These are phyloP conservation scores for Didymella segeticola DNA, from an alignment of 2,329 filamentous ascomycete genomes.

Conservation along the genomic window DNA sequence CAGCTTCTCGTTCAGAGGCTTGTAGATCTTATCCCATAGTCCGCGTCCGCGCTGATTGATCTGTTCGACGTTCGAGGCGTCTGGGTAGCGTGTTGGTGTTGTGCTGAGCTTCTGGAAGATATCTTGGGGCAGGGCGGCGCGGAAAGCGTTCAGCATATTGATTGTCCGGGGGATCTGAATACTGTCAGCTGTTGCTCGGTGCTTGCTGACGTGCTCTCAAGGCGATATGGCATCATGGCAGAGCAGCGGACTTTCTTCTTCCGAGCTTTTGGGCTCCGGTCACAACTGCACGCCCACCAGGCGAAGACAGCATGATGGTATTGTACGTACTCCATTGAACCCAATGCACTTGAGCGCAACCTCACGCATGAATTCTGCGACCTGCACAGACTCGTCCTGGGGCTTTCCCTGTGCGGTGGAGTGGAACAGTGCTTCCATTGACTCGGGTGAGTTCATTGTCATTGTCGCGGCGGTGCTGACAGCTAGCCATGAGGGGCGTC, in stretches of 20 bases:
- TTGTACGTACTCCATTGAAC: conserved; percentile 67
- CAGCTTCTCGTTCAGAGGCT: conserved; percentile 75
- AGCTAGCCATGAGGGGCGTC: conserved; percentile 47
- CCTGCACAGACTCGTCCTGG: conserved; percentile 51
- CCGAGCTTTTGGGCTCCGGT: too few species aligned
- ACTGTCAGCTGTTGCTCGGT: background rate
- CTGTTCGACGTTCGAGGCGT: conserved; percentile 58
- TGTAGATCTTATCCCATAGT: conserved; percentile 80
- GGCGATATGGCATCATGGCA: too few species aligned
- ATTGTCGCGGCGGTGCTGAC: conserved; percentile 74
- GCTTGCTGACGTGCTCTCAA: too few species aligned
- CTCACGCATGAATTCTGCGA: conserved; percentile 76
- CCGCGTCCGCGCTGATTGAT: conserved; percentile 65
- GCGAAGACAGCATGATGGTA: background rate
- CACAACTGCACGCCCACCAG: background rate
- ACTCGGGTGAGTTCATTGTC: conserved; percentile 84
- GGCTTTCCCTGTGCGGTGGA: conserved; percentile 36
- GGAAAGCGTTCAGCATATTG: conserved; percentile 79
- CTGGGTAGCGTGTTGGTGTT: conserved; percentile 59
- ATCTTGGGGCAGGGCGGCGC: conserved; percentile 64
- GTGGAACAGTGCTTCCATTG: conserved; percentile 68
- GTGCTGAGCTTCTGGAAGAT: conserved; percentile 63
- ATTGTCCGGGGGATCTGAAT: conserved; percentile 76
- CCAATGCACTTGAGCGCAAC: conserved; percentile 79
- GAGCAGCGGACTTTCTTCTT: too few species aligned